A percentile compares a stretch with the other conserved stretches of the same genome.
These are phyloP conservation scores for Allomyces arbusculus DNA, from an alignment of 192 early-diverging fungal species.

Conservation along the genomic window DNA sequence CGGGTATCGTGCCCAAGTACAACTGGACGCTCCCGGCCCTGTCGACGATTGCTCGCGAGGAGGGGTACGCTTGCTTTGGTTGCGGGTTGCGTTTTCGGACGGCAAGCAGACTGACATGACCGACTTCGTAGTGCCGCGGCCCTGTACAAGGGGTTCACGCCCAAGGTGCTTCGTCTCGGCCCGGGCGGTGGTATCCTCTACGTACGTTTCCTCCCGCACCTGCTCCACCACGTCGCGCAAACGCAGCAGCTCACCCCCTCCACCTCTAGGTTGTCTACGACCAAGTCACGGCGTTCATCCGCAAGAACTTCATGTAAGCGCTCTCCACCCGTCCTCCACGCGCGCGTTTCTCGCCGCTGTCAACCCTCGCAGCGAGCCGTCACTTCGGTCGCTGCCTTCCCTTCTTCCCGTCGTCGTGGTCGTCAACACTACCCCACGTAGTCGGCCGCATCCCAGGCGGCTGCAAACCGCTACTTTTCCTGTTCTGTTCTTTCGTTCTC, in stretches of 20 bases:
- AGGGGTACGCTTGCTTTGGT: constrained; percentile 37
- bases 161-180: constrained; percentile 85
- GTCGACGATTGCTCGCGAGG: constrained; percentile 58
- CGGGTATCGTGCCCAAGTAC: constrained; percentile 48
- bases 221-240: no score
- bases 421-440: no score
- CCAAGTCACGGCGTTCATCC: constrained; percentile 61
- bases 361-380: no score
- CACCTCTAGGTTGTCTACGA: constrained; percentile 76
- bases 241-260: no score
- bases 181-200: constrained; percentile 41
- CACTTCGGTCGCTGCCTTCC: no score
- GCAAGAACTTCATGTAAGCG: constrained; percentile 43
- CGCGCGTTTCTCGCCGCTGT: no score
- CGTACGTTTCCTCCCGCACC: not conserved
- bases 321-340: no score
- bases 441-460: no score
- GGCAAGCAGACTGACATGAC: no score
- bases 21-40: constrained; percentile 69
- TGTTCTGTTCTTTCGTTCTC: no score
- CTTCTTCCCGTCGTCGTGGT: no score
- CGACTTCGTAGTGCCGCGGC: constrained; percentile 29
- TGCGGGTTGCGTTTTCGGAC: not conserved
- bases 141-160: constrained; percentile 86
- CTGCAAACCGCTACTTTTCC: no score